Evolutionary conservation across 768 basidiomycete genomes (phyloP).

Genomic region (Boletus rubescentipes): DNA sequence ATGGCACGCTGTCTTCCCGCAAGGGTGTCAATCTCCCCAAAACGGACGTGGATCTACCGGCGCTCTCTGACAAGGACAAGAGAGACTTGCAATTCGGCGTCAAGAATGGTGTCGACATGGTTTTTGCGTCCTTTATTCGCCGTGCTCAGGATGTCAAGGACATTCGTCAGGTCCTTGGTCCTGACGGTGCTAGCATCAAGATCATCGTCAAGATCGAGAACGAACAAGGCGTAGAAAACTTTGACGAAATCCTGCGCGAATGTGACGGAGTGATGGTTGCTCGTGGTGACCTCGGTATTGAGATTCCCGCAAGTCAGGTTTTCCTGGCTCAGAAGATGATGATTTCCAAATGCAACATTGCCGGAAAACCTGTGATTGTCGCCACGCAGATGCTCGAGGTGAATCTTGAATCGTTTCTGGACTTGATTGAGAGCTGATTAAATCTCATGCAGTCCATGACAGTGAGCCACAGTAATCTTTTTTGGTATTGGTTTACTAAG

Average conservation of each 20-base stretch:
- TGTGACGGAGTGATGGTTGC: slow-evolving; percentile 99
- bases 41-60: slow-evolving; percentile 95
- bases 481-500: slow-evolving; percentile 2
- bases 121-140: slow-evolving; percentile 99
- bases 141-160: slow-evolving; percentile 91
- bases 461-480: slow-evolving; percentile 40
- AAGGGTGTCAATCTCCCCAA: slow-evolving; percentile 99
- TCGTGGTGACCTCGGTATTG: slow-evolving; percentile 98
- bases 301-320: slow-evolving; percentile 98
- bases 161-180: slow-evolving; percentile 90
- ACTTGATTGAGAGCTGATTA: slow-evolving; percentile 9
- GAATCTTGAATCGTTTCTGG: slow-evolving; percentile 15
- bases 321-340: slow-evolving; percentile 99
- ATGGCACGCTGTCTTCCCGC: slow-evolving; percentile 88
- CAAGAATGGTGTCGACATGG: slow-evolving; percentile 97
- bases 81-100: slow-evolving; percentile 92
- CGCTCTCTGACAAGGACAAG: slow-evolving; percentile 98
- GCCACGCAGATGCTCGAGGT: slow-evolving; percentile 99
- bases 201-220: slow-evolving; percentile 99
- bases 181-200: slow-evolving; percentile 94
- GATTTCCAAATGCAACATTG: slow-evolving; percentile 99
- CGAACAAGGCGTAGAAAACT: slow-evolving; percentile 98
- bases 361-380: slow-evolving; percentile 97
- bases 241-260: slow-evolving; percentile 95
- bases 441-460: slow-evolving; percentile 79